These are phyloP conservation scores for Rhytidhysteron rufulum DNA, from an alignment of 2,329 filamentous ascomycete species.

Conservation along the genomic window DNA sequence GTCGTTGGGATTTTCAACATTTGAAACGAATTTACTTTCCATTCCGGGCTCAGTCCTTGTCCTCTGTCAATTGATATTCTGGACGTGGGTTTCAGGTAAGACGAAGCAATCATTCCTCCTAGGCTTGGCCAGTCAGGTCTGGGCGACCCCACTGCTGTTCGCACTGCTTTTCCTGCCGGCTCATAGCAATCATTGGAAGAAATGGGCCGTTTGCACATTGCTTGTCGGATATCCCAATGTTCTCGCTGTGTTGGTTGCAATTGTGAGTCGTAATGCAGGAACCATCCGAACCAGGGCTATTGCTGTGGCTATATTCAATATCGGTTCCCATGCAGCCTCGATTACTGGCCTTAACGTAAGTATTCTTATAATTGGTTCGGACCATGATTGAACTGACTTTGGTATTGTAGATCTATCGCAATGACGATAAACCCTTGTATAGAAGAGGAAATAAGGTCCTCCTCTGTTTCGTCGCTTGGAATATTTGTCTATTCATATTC, in stretches of 20 bases:
- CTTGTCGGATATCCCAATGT: slow-evolving; percentile 42
- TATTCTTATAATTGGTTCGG: neutral
- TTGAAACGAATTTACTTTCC: slow-evolving; percentile 60
- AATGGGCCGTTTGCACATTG: slow-evolving; percentile 25
- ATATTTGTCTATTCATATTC: slow-evolving; percentile 46
- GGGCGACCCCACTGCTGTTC: slow-evolving; percentile 28
- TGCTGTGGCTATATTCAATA: slow-evolving; percentile 28
- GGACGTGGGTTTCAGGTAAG: slow-evolving; percentile 45
- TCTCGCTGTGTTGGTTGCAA: slow-evolving; percentile 30
- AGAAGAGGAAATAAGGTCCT: slow-evolving; percentile 47
- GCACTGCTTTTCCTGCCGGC: slow-evolving; percentile 21
- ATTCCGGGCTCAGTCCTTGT: slow-evolving; percentile 39
- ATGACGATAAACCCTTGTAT: slow-evolving; percentile 50
- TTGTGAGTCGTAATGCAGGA: slow-evolving; percentile 28
- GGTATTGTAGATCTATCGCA: slow-evolving; percentile 42
- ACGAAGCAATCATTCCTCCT: slow-evolving; percentile 47
- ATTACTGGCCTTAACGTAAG: slow-evolving; percentile 22
- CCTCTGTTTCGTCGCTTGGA: slow-evolving; percentile 44
- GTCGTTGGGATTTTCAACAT: slow-evolving; percentile 57
- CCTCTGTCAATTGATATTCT: slow-evolving; percentile 43
- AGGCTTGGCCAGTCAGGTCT: slow-evolving; percentile 28
- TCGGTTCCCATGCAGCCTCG: slow-evolving; percentile 41
- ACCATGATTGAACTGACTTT: neutral
- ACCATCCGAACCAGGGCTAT: slow-evolving; percentile 31
- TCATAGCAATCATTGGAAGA: slow-evolving; percentile 20